phyloP scores from a whole-genome alignment of 495 filamentous ascomycete genomes.

The Aspergillus sclerotiicarbonarius region DNA sequence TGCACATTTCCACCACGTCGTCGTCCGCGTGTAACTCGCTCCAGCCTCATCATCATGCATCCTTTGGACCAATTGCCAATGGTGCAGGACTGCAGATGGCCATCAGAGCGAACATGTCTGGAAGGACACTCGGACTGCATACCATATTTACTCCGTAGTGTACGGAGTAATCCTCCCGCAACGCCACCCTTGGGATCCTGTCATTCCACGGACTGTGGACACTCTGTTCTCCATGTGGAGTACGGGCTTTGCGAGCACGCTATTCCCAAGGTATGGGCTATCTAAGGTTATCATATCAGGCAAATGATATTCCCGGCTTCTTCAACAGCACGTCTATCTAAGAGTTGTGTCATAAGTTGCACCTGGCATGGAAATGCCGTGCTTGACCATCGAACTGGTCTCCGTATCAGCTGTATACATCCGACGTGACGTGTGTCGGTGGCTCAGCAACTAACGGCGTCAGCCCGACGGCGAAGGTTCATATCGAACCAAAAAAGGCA shows the following conservation, averaged over 20 bases:
- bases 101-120: background rate
- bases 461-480: background rate
- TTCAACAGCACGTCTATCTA: background rate
- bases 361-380: background rate
- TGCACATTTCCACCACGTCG: background rate
- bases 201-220: background rate
- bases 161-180: background rate
- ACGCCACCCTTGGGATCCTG: background rate
- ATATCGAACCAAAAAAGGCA: background rate
- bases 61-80: background rate
- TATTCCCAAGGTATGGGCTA: background rate
- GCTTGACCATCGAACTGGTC: background rate
- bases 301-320: background rate
- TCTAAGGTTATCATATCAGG: background rate
- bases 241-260: background rate
- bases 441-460: background rate
- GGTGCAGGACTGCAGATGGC: background rate
- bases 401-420: background rate
- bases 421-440: background rate
- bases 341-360: background rate
- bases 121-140: background rate
- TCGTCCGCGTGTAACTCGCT: background rate
- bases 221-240: background rate
- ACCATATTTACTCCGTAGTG: too few relatives aligned
- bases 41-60: background rate